Base-by-base conservation (phyloP, 2,329 filamentous ascomycete genomes). In the Talaromyces piceae region DNA sequence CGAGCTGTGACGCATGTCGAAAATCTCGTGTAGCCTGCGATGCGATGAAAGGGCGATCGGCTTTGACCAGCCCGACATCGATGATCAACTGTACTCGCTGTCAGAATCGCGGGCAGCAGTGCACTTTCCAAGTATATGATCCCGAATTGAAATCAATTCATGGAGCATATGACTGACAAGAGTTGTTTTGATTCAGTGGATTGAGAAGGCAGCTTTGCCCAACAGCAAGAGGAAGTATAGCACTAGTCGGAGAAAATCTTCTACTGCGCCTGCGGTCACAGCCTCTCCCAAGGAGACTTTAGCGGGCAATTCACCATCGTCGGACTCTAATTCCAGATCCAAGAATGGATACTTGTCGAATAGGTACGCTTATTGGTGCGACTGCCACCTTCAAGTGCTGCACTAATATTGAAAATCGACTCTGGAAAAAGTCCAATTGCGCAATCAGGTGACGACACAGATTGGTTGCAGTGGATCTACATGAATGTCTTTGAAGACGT, bases 401-500 rank as follows among this genome's bases (percentile, higher is more conserved):
- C 11, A n/a, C 11, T 43, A 12, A 43, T 25, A 25, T 12, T 43
- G 11, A 6, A 43, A 26, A 43, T 26, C 22, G 23, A 43, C 6
- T 13, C 39, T 27, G 44, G 16, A 4, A 27, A 49, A 26, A 39
- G 12, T 7, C 39, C 25, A 2, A 13, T 12, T 23, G 18, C 16
- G 2, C 26, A 13, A 41, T n/a, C 16, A 13, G 27, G 27, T 3
- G 52, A 56, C 7, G 50, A 52, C 12, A 37, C 31, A 5, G 41
- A 54, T 27, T 61, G 61, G 58, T 54, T 63, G 1, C 56, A 55
- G 20, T 52, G 41, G 2, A 61, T 73, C 8, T 73, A 70, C 52
- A 56, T 61, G 26, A 58, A 59, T 39, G 65, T 66, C 0, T 74
- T 73, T 31, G 69, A 73, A 45, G 60, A 63, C 2, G 61, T 73